These are phyloP conservation scores for Pilasporangium apinafurcum DNA, from an alignment of 352 stramenopile species.

Conservation along the genomic window DNA sequence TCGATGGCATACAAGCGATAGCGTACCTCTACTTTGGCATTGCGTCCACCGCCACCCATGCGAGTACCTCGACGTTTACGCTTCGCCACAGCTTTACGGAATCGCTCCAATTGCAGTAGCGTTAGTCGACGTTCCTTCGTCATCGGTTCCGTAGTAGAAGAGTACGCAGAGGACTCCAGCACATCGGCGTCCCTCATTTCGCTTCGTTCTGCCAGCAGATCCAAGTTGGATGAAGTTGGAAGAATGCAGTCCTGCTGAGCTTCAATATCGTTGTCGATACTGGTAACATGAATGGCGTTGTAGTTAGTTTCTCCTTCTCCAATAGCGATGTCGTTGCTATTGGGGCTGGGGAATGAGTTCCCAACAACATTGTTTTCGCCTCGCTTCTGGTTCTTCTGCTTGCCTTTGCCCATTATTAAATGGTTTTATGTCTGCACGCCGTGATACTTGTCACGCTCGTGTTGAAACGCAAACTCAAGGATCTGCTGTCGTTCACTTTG, in stretches of 20 bases:
- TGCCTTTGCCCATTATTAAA: too few species aligned
- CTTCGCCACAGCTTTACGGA: constrained; percentile 20
- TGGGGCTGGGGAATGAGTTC: neutral
- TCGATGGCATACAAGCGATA: too few species aligned
- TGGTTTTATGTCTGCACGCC: too few species aligned
- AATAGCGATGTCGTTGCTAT: constrained; percentile 3
- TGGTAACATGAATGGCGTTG: constrained; percentile 9
- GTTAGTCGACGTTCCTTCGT: constrained; percentile 15
- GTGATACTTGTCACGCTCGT: too few species aligned
- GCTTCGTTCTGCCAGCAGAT: neutral
- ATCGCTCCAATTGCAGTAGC: constrained; percentile 24
- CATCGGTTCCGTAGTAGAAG: neutral
- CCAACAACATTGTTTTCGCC: too few species aligned
- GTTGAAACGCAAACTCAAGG: too few species aligned
- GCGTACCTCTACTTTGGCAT: constrained; percentile 7
- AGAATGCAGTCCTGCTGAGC: neutral
- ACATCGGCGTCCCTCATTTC: neutral
- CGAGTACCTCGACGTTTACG: constrained; percentile 3
- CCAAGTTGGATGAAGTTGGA: neutral
- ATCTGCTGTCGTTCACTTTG: too few species aligned
- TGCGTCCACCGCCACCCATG: constrained; percentile 1
- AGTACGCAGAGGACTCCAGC: too few species aligned
- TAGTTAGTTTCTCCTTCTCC: constrained; percentile 10
- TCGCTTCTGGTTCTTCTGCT: too few species aligned
- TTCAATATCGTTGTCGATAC: neutral